Evolutionary conservation across 495 filamentous ascomycete genomes (phyloP), one percentile per base, ranked within the genome.

Genomic region (Xylaria palmicola): DNA sequence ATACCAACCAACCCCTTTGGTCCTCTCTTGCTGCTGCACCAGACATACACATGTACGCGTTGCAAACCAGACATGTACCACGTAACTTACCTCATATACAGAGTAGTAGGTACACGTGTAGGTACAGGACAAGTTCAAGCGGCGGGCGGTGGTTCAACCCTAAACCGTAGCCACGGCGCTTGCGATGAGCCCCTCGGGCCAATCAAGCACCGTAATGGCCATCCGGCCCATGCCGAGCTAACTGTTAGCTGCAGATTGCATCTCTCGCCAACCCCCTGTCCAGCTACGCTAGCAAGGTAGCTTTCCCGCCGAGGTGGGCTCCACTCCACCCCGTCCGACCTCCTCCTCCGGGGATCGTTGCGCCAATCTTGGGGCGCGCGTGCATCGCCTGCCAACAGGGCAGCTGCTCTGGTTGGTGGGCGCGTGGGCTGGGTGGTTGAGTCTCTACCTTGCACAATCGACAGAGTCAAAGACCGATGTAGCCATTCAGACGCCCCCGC

Each of bases 111-210:
- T 29, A 19, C 24, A 19, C 30, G 26, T 30, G 15, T 24, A 13
- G 47, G 13, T 13, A 6, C n/a, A 50, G 47, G 10, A 43, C 15
- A 15, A n/a, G n/a, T n/a, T 37, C 36, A 12, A 37, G 36, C 36
- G 15, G 36, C 41, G 9, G 17, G 41, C 24, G 41, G 51, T 34
- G 22, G 39, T 26, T 34, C 24, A 20, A 39, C 20, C 1, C 22
- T 12, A 39, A 36, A 26, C 34, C 32, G 19, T 59, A 52, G 45
- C 57, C 45, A 61, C 59, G 59, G 59, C 59, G 59, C 59, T 61
- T 61, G 59, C 59, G 59, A 32, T 45, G 49, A 37, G 41, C n/a
- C n/a, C 19, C 0, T 32, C n/a, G 8, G 32, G 30, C 59, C 59
- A 61, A 61, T 55, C 29, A 55, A 15, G 36, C 3, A 12, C 8